Evolutionary conservation across 2,329 filamentous ascomycete genomes (phyloP).

Genomic region (Neonectria faginata): DNA sequence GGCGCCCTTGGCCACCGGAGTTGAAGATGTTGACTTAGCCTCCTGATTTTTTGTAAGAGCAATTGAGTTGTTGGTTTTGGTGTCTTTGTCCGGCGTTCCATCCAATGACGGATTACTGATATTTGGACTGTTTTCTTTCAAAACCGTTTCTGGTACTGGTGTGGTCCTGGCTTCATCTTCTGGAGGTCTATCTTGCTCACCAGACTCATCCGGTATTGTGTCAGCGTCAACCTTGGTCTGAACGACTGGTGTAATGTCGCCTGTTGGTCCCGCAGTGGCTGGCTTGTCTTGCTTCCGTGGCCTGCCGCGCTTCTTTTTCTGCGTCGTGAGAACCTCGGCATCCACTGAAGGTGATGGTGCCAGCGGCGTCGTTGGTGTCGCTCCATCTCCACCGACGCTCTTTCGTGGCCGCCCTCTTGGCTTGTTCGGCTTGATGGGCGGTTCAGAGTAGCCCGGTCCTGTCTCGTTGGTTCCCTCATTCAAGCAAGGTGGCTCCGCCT

Average conservation of each 20-base stretch:
- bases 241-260: not conserved
- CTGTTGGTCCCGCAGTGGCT: not conserved
- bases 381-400: conserved; percentile 29
- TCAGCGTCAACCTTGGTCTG: conserved; percentile 6
- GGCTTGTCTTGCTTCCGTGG: conserved; percentile 53
- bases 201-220: not conserved
- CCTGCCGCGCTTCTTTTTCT: conserved; percentile 56
- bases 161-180: conserved; percentile 1
- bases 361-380: conserved; percentile 24
- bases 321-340: conserved; percentile 24
- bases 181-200: not conserved
- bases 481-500: conserved; percentile 13
- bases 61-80: conserved; percentile 12
- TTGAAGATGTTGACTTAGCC: conserved; percentile 12
- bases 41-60: conserved; percentile 10
- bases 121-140: conserved; percentile 32
- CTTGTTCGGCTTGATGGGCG: conserved; percentile 44
- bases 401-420: conserved; percentile 51
- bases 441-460: conserved; percentile 33
- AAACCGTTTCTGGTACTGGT: not conserved
- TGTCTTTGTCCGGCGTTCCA: conserved; percentile 15
- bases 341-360: conserved; percentile 18
- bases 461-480: conserved; percentile 17
- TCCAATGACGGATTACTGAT: not conserved
- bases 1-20: conserved; percentile 17